These are phyloP conservation scores for Eimeria necatrix DNA, from an alignment of 169 alveolate genomes.

Conservation along the genomic window DNA sequence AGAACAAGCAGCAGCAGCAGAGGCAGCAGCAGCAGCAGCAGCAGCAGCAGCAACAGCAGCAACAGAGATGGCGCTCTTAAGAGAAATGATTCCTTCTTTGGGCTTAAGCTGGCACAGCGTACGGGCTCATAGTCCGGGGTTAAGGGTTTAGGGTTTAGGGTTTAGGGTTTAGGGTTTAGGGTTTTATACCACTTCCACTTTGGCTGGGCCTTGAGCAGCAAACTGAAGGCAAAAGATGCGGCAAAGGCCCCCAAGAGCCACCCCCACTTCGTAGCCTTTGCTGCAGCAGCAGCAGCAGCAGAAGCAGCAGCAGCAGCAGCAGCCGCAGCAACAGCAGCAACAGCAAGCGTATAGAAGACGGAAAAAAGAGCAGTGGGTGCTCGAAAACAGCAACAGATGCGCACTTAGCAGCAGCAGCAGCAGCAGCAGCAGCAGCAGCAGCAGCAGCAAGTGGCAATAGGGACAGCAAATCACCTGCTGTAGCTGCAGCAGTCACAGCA, in stretches of 20 bases:
- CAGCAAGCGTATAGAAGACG: not conserved
- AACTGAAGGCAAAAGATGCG: slow-evolving; percentile 31
- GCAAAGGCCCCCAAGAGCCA: slow-evolving; percentile 28
- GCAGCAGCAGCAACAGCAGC: not conserved
- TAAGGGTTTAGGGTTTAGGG: not conserved
- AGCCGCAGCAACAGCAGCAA: not conserved
- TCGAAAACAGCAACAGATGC: not conserved
- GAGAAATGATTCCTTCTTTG: too few relatives aligned
- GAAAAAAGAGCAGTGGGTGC: not conserved
- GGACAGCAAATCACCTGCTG: not conserved
- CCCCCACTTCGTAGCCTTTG: not conserved
- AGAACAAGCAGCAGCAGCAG: not conserved
- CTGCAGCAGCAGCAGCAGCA: slow-evolving; percentile 11
- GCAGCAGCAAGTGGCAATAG: not conserved
- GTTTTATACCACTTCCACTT: not conserved
- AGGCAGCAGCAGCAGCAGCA: not conserved
- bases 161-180: not conserved
- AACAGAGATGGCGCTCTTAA: too few relatives aligned
- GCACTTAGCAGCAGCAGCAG: not conserved
- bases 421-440: not conserved
- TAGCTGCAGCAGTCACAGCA: slow-evolving; percentile 10
- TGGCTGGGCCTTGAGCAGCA: slow-evolving; percentile 33
- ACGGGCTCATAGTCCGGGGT: not conserved
- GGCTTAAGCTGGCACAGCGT: not conserved
- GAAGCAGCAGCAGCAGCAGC: slow-evolving; percentile 2